These are phyloP conservation scores for Leptomonas pyrrhocoris DNA, from an alignment of 208 protist species.

Conservation along the genomic window DNA sequence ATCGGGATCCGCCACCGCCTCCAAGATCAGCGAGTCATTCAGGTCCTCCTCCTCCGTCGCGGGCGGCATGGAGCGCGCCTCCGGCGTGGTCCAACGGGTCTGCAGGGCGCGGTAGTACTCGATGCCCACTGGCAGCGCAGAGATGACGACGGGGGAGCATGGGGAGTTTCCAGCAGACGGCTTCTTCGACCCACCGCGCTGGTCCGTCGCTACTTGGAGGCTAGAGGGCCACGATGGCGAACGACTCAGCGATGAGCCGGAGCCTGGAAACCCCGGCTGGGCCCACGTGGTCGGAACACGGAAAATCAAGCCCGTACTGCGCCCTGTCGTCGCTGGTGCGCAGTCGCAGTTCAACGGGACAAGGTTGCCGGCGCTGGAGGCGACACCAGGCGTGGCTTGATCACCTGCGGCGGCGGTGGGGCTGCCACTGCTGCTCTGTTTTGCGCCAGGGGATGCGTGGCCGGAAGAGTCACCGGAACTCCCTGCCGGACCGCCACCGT, in stretches of 20 bases:
- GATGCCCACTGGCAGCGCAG: constrained; percentile 49
- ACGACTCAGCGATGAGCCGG: not conserved
- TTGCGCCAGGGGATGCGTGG: not conserved
- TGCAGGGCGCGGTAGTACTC: constrained; percentile 61
- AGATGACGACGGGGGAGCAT: not conserved
- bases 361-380: not conserved
- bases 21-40: constrained; percentile 49
- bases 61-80: constrained; percentile 24
- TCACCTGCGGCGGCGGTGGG: not conserved
- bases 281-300: constrained; percentile 25
- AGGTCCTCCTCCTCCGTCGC: constrained; percentile 41
- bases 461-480: not conserved
- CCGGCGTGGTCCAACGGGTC: constrained; percentile 38
- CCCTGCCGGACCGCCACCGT: not conserved
- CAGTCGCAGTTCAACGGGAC: constrained; percentile 31
- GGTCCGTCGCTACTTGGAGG: not conserved
- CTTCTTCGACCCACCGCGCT: not conserved
- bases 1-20: constrained; percentile 39
- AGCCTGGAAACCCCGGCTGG: not conserved
- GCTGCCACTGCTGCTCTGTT: not conserved
- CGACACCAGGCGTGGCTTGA: not conserved
- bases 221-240: constrained; percentile 9
- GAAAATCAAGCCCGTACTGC: constrained; percentile 44
- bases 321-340: constrained; percentile 31
- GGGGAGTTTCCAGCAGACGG: not conserved